phyloP scores from a whole-genome alignment of 139 green algal genomes.

The Tetradesmus obliquus region DNA sequence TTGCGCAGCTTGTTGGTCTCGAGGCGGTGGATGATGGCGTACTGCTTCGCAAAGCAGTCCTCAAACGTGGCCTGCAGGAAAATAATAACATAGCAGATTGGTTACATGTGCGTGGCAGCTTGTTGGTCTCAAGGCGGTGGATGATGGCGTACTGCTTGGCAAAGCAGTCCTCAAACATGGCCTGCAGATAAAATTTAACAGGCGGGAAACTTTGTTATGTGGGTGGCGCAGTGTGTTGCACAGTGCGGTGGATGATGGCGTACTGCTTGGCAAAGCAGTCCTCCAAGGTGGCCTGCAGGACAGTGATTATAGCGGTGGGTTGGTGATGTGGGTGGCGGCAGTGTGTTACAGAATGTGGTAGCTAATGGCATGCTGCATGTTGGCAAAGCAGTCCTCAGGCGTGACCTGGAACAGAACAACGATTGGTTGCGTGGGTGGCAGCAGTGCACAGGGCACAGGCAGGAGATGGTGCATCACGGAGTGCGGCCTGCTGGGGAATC shows the following conservation, averaged over 20 bases:
- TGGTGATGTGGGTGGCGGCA: slow-evolving; percentile 55
- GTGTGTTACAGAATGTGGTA: slow-evolving; percentile 98
- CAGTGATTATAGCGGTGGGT: no score
- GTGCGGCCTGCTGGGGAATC: no score
- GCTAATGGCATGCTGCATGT: slow-evolving; percentile 92
- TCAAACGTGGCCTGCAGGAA: slow-evolving; percentile 79
- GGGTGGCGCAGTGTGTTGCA: slow-evolving; percentile 93
- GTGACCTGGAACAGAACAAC: not conserved
- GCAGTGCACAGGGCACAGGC: no score
- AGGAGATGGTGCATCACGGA: no score
- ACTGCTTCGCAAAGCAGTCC: slow-evolving; percentile 95
- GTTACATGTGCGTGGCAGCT: slow-evolving; percentile 73
- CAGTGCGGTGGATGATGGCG: slow-evolving; percentile 93
- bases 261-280: slow-evolving; percentile 96
- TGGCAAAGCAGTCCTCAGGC: slow-evolving; percentile 84
- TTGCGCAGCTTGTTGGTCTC: slow-evolving; percentile 99
- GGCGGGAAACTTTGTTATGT: not conserved
- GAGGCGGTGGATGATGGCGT: slow-evolving; percentile 95
- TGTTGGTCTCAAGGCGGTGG: slow-evolving; percentile 98
- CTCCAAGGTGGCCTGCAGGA: slow-evolving; percentile 77
- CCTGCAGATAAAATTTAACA: slow-evolving; percentile 39
- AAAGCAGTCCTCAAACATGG: slow-evolving; percentile 91
- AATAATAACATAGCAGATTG: not conserved
- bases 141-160: slow-evolving; percentile 94
- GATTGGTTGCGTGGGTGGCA: no score